phyloP scores from a whole-genome alignment of 2,329 filamentous ascomycete genomes.

The Acephala macrosclerotiorum region DNA sequence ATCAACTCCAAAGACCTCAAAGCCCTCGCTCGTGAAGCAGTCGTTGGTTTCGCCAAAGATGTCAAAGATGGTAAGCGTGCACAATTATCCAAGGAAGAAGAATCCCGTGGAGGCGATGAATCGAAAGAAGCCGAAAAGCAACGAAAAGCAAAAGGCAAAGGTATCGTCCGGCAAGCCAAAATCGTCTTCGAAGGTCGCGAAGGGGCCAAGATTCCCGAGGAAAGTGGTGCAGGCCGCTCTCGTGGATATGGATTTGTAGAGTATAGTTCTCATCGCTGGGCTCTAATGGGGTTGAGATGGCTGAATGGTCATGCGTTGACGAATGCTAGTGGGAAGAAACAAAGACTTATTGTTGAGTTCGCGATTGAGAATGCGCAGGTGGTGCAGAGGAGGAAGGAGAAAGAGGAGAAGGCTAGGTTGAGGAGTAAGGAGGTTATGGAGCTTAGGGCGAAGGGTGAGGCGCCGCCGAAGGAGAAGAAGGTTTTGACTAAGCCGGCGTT shows the following conservation, averaged over 20 bases:
- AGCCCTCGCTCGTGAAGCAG: slow-evolving; percentile 86
- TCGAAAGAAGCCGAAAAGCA: slow-evolving; percentile 82
- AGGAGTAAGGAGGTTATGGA: slow-evolving; percentile 45
- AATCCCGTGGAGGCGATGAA: slow-evolving; percentile 78
- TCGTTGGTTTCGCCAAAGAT: slow-evolving; percentile 92
- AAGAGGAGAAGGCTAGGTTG: slow-evolving; percentile 62
- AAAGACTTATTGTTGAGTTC: slow-evolving; percentile 93
- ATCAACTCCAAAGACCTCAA: slow-evolving; percentile 89
- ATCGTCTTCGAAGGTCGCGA: slow-evolving; percentile 90
- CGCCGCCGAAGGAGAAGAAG: slow-evolving; percentile 45
- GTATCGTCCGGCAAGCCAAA: slow-evolving; percentile 91
- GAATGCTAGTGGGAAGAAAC: slow-evolving; percentile 76
- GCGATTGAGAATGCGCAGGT: slow-evolving; percentile 98
- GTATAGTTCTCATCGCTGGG: slow-evolving; percentile 91
- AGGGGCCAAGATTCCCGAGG: slow-evolving; percentile 83
- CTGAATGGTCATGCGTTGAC: slow-evolving; percentile 78
- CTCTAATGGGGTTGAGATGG: slow-evolving; percentile 93
- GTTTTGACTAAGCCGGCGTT: slow-evolving; percentile 39
- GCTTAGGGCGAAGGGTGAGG: slow-evolving; percentile 42
- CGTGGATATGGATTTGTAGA: slow-evolving; percentile 98
- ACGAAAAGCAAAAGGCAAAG: slow-evolving; percentile 83
- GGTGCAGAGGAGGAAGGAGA: slow-evolving; percentile 76
- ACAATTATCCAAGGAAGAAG: slow-evolving; percentile 89
- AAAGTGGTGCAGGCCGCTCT: slow-evolving; percentile 79
- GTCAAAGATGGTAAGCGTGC: slow-evolving; percentile 80